A percentile compares a stretch with the other conserved stretches of the same genome.
Evolutionary conservation across 768 basidiomycete species (phyloP).

Genomic region (Lactarius pseudohatsudake): DNA sequence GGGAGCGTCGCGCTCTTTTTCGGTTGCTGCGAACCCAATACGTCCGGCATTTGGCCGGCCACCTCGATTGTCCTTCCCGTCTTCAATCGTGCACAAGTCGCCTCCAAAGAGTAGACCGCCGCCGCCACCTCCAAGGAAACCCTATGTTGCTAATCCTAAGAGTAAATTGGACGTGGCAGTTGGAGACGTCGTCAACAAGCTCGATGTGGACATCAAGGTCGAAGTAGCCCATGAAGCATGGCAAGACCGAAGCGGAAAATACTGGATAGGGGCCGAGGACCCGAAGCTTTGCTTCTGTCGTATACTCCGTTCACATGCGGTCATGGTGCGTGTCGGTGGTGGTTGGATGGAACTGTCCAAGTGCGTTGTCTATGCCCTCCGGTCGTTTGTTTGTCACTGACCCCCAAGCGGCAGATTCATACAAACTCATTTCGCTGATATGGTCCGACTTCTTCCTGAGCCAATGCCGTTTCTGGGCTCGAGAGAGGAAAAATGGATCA

Average conservation of each 20-base stretch:
- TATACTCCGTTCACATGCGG: constrained; percentile 85
- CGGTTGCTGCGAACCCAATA: constrained; percentile 46
- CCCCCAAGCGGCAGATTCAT: constrained; percentile 63
- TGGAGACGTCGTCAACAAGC: constrained; percentile 85
- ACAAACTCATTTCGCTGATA: constrained; percentile 80
- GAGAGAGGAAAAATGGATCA: constrained; percentile 82
- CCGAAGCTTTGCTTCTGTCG: constrained; percentile 90
- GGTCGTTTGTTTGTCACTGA: neutral
- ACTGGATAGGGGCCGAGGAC: constrained; percentile 94
- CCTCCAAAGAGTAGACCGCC: constrained; percentile 49
- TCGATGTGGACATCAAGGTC: constrained; percentile 80
- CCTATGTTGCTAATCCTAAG: constrained; percentile 85
- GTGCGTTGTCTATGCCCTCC: constrained; percentile 45
- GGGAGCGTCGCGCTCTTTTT: constrained; percentile 47
- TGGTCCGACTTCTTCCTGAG: constrained; percentile 73
- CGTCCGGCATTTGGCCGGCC: constrained; percentile 68
- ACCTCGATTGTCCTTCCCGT: constrained; percentile 60
- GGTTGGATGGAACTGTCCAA: constrained; percentile 92
- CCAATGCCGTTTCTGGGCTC: constrained; percentile 44
- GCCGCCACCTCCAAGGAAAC: constrained; percentile 47
- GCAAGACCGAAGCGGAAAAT: constrained; percentile 92
- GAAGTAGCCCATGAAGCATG: constrained; percentile 81
- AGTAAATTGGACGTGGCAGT: constrained; percentile 91
- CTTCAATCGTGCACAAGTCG: constrained; percentile 38
- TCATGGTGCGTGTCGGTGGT: constrained; percentile 96